Evolutionary conservation across 352 stramenopile genomes (phyloP), one percentile per base, ranked within the genome.

Genomic region (Phytophthora uliginosa): DNA sequence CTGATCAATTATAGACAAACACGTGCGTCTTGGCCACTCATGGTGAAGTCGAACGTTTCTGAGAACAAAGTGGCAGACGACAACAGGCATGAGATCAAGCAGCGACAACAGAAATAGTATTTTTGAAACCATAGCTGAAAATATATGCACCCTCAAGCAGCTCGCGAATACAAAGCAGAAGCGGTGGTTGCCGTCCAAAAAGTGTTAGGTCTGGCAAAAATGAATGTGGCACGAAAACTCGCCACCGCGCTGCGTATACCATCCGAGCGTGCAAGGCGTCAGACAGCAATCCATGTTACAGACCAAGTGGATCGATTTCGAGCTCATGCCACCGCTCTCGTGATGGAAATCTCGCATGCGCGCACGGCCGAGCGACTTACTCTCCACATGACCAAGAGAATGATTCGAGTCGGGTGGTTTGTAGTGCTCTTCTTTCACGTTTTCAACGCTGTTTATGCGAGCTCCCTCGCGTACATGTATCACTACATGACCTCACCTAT

Each of bases 371-470:
- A 66, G 18, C 72, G 69, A 22, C 68, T 77, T 17, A 59, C 59
- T 20, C 40, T 80, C 5, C 62, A 71, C 45, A 67, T 80, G 31
- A 75, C 61, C 15, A 51, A 38, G 34, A 26, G 8, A 3, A 71
- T 66, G 47, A 63, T 77, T 18, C 64, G 60, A 56, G 20, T 75
- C 36, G 67, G 71, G 7, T 80, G 68, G 72, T 12, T 51, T 3
- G 31, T 70, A 26, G 70, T 78, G 40, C 68, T 82, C 17, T 77
- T 82, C 28, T 74, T 80, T 51, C 69, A 82, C 28, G 17, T 76
- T 40, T 78, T 79, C 28, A 79, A 82, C 33, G 48, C 59, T 7
- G 22, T 62, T n/a, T 82, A 78, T 51, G 67, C 72, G 1, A n/a
- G 47, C 18, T 63, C 59, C 20, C 59, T 80, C 7, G 63, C 68